phyloP scores from a whole-genome alignment of 306 rosid genomes.

The Medicago lupulina region DNA sequence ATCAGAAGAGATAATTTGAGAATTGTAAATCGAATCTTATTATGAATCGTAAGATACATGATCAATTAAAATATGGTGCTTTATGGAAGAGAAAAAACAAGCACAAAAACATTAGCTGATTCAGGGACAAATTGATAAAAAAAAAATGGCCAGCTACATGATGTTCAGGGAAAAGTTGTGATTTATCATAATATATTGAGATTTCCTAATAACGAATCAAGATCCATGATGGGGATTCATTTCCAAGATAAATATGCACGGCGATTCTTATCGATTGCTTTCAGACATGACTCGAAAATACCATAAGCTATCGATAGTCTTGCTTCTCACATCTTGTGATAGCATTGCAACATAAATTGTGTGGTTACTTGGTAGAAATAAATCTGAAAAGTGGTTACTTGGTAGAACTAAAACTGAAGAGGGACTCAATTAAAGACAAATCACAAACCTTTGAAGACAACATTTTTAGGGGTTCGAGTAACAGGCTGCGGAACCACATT shows the following conservation, averaged over 20 bases:
- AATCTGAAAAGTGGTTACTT: not conserved
- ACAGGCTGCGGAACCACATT: slow-evolving; percentile 48
- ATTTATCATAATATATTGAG: not conserved
- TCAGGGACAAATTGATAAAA: not conserved
- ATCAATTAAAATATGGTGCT: not conserved
- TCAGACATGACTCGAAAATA: not conserved
- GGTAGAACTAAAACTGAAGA: not conserved
- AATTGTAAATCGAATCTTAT: not conserved
- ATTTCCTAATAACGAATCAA: not conserved
- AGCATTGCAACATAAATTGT: slow-evolving; percentile 2
- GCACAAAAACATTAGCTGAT: not conserved
- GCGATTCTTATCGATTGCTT: not conserved
- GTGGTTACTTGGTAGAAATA: slow-evolving; percentile 18
- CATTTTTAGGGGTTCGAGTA: slow-evolving; percentile 55
- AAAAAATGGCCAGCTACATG: not conserved
- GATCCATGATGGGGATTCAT: not conserved
- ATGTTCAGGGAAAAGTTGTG: not conserved
- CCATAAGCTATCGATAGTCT: not conserved
- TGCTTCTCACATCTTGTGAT: not conserved
- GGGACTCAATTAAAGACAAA: slow-evolving; percentile 14
- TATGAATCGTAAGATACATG: not conserved
- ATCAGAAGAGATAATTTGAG: not conserved
- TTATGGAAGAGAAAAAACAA: not conserved
- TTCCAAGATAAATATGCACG: not conserved
- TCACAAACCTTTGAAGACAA: slow-evolving; percentile 78